A percentile compares a stretch with the other conserved stretches of the same genome.
Evolutionary conservation across 371 early-diverging fungal species (phyloP).

Genomic region (Mortierella sp.): DNA sequence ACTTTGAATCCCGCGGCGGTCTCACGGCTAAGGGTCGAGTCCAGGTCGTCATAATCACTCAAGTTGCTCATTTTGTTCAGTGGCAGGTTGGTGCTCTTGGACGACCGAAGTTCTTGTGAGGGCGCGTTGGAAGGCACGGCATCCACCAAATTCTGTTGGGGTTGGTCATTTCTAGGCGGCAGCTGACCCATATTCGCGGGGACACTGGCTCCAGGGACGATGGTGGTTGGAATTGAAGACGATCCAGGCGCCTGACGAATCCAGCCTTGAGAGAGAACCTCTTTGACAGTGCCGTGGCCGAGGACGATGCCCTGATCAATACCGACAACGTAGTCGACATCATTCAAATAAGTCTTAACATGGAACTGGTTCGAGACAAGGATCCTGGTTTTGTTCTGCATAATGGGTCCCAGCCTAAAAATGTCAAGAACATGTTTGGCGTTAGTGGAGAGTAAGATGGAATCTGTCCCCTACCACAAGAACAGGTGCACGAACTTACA

Average conservation of each 20-base stretch:
- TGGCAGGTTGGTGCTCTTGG: slow-evolving; percentile 43
- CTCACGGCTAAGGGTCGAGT: slow-evolving; percentile 49
- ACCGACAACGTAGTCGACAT: slow-evolving; percentile 53
- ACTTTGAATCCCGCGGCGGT: slow-evolving; percentile 47
- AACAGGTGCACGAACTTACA: no score
- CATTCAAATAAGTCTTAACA: slow-evolving; percentile 44
- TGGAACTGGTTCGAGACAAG: slow-evolving; percentile 51
- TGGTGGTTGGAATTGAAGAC: slow-evolving; percentile 44
- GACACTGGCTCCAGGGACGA: slow-evolving; percentile 47
- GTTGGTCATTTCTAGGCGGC: slow-evolving; percentile 12
- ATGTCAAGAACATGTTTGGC: background rate
- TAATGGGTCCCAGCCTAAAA: slow-evolving; percentile 40
- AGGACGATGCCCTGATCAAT: slow-evolving; percentile 48
- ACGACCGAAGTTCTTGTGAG: slow-evolving; percentile 24
- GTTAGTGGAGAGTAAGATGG: no score
- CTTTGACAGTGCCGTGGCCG: slow-evolving; percentile 44
- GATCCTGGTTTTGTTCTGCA: slow-evolving; percentile 42
- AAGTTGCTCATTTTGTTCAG: slow-evolving; percentile 51
- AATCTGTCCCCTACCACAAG: no score
- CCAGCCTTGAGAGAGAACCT: slow-evolving; percentile 49
- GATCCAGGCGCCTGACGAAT: slow-evolving; percentile 53
- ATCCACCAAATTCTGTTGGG: slow-evolving; percentile 6
- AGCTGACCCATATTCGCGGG: slow-evolving; percentile 49
- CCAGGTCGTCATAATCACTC: slow-evolving; percentile 51
- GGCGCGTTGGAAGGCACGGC: slow-evolving; percentile 3